These are phyloP conservation scores for Planoprotostelium fungivorum DNA, from an alignment of 78 protist genomes.

Conservation along the genomic window DNA sequence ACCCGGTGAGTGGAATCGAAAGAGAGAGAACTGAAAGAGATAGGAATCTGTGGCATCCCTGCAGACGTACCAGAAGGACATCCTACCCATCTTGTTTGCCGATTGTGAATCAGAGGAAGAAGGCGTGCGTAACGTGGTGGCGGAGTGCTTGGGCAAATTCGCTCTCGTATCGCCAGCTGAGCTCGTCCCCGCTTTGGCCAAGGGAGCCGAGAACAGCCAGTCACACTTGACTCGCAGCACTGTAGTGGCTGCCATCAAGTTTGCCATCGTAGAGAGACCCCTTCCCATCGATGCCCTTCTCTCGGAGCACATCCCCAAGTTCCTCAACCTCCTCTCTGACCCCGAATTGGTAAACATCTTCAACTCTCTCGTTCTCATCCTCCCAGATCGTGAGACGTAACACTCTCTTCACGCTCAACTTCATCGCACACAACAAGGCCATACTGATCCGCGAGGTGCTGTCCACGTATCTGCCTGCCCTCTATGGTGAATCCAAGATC, in stretches of 20 bases:
- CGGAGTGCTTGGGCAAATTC: constrained; percentile 91
- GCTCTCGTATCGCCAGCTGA: constrained; percentile 61
- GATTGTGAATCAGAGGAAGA: constrained; percentile 78
- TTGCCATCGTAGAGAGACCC: constrained; percentile 61
- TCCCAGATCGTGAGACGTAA: constrained; percentile 73
- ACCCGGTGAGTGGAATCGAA: not conserved
- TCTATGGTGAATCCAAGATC: constrained; percentile 66
- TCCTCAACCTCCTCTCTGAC: constrained; percentile 59
- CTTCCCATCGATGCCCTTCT: constrained; percentile 41
- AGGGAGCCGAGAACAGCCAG: not conserved
- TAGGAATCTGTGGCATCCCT: constrained; percentile 16
- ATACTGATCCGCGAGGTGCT: constrained; percentile 42
- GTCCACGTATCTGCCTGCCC: constrained; percentile 42
- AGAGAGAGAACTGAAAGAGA: too few relatives aligned
- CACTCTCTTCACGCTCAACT: constrained; percentile 78
- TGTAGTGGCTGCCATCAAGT: constrained; percentile 71
- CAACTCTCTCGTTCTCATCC: not conserved
- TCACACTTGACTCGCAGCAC: constrained; percentile 20
- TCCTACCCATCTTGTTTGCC: constrained; percentile 55
- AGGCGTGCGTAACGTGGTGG: constrained; percentile 87
- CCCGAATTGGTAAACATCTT: constrained; percentile 41
- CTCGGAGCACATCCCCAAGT: constrained; percentile 8
- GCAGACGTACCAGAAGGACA: constrained; percentile 23
- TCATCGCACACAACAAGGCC: constrained; percentile 76
- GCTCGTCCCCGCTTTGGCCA: constrained; percentile 50